phyloP scores from a whole-genome alignment of 1,139 yeast species.

The Diutina scorzettiae region DNA sequence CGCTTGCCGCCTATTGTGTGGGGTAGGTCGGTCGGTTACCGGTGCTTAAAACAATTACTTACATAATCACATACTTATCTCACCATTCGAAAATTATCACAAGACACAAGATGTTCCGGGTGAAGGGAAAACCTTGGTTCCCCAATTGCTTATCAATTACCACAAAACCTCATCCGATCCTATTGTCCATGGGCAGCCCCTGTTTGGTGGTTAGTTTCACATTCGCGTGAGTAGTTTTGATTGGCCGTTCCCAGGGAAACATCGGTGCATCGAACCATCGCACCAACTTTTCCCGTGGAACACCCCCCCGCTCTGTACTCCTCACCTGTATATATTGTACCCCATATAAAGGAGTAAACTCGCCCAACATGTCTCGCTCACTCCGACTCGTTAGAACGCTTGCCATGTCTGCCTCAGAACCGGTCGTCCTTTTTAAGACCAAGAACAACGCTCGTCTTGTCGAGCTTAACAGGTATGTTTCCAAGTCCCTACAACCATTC shows the following conservation, averaged over 20 bases:
- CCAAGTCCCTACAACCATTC: not conserved
- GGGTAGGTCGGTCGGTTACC: no score
- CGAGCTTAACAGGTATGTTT: constrained; percentile 40
- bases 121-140: no score
- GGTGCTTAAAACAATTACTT: no score
- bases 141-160: no score
- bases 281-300: not conserved
- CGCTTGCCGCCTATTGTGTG: not conserved
- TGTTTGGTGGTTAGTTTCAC: no score
- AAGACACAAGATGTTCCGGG: no score
- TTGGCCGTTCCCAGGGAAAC: no score
- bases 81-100: no score
- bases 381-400: constrained; percentile 5
- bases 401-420: constrained; percentile 16
- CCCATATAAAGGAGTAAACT: constrained; percentile 1
- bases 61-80: no score
- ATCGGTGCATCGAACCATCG: not conserved
- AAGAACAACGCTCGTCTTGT: constrained; percentile 62
- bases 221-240: no score
- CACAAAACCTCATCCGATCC: no score
- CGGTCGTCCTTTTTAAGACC: constrained; percentile 49
- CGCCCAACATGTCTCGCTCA: constrained; percentile 9
- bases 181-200: no score
- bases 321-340: not conserved
- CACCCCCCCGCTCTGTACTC: not conserved